Evolutionary conservation across 2,329 filamentous ascomycete species (phyloP).

Genomic region (Alternaria dauci): DNA sequence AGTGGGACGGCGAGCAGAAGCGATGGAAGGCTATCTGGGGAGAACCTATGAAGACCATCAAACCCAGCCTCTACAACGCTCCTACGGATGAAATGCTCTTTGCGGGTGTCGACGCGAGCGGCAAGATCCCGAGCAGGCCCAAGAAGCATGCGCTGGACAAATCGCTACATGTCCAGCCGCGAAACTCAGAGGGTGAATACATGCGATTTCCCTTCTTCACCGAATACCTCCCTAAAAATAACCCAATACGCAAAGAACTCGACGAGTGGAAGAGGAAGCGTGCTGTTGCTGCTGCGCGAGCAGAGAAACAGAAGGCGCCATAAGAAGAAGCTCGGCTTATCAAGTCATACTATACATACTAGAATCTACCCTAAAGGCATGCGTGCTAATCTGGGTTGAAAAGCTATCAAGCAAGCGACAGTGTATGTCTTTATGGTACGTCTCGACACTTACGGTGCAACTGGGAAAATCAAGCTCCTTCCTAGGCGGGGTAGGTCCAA

Average conservation of each 20-base stretch:
- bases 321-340: neutral
- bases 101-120: constrained; percentile 38
- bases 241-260: constrained; percentile 31
- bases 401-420: too few relatives aligned
- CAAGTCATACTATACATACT: neutral
- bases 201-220: constrained; percentile 35
- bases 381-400: neutral
- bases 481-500: constrained; percentile 8
- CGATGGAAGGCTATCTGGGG: constrained; percentile 44
- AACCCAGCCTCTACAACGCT: constrained; percentile 19
- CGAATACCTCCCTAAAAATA: constrained; percentile 26
- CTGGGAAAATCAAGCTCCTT: neutral
- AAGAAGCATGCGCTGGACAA: constrained; percentile 8
- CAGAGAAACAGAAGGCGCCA: constrained; percentile 2
- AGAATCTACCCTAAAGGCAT: neutral
- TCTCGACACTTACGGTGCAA: neutral
- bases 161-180: constrained; percentile 17
- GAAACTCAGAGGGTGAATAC: constrained; percentile 28
- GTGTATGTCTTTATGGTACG: too few relatives aligned
- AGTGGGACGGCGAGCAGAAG: constrained; percentile 43
- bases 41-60: constrained; percentile 15
- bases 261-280: constrained; percentile 32
- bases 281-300: constrained; percentile 13
- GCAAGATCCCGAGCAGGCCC: constrained; percentile 14
- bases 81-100: constrained; percentile 39